Conservation (phyloP, 345 rosid species). For the Eucalyptus lansdowneana region DNA sequence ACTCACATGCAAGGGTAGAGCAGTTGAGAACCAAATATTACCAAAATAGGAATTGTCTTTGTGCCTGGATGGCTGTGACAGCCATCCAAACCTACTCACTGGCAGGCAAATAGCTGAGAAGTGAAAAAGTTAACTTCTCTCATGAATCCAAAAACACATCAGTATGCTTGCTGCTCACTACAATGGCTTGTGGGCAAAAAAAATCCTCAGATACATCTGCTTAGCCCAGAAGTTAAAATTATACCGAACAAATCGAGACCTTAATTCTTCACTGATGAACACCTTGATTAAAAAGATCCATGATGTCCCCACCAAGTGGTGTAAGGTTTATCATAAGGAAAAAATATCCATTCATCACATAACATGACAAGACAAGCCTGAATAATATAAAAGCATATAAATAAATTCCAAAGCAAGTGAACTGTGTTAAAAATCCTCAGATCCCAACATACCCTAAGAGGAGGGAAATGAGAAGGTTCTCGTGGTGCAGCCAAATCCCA, state of each 20-base stretch:
- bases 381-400: neutral
- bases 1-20: neutral
- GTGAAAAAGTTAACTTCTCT: neutral
- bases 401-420: neutral
- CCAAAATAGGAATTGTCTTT: neutral
- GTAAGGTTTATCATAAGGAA: neutral
- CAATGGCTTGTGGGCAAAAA: neutral
- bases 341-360: neutral
- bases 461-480: constrained; percentile 81
- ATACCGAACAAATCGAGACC: neutral
- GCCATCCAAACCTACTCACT: neutral
- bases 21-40: neutral
- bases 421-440: neutral
- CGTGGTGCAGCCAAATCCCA: constrained; percentile 85
- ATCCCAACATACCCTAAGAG: constrained; percentile 46
- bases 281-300: neutral
- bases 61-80: neutral
- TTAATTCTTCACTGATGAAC: neutral
- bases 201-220: neutral
- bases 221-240: neutral
- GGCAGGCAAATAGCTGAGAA: neutral
- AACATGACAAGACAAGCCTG: neutral
- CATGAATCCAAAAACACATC: neutral
- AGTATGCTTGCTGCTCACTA: neutral
- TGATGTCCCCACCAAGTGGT: neutral